These are phyloP conservation scores for Schizonepeta tenuifolia DNA, from an alignment of 257 asterid genomes.

Conservation along the genomic window DNA sequence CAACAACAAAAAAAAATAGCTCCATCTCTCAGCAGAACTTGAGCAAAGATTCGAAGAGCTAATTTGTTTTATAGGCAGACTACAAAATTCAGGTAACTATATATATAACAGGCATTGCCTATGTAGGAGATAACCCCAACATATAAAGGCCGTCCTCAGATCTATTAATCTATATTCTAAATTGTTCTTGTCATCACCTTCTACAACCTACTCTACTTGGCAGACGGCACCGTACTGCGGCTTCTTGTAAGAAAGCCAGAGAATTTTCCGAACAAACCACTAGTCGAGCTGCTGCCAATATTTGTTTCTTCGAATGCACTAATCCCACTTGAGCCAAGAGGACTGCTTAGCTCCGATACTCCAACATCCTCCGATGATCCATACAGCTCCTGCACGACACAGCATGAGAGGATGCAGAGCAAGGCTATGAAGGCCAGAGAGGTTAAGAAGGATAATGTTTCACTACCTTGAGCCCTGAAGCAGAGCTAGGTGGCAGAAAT, in stretches of 20 bases:
- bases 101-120: conserved; percentile 27
- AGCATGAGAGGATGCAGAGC: conserved; percentile 8
- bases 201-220: conserved; percentile 43
- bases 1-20: conserved; percentile 17
- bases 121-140: not conserved
- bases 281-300: conserved; percentile 32
- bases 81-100: conserved; percentile 39
- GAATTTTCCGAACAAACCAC: conserved; percentile 46
- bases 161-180: conserved; percentile 31
- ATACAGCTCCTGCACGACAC: conserved; percentile 41
- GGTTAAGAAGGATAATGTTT: not conserved
- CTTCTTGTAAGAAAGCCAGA: conserved; percentile 56
- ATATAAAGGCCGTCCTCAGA: not conserved
- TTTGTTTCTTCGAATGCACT: conserved; percentile 45
- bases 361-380: conserved; percentile 49
- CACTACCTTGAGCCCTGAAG: conserved; percentile 78
- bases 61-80: not conserved
- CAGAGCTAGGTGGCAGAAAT: conserved; percentile 34
- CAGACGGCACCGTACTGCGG: conserved; percentile 55
- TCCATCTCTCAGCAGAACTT: conserved; percentile 14
- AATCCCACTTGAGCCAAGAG: conserved; percentile 34
- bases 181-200: not conserved
- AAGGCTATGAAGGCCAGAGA: not conserved
- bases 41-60: conserved; percentile 1
- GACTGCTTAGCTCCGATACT: conserved; percentile 37